A percentile compares a stretch with the other conserved stretches of the same genome.
These are phyloP conservation scores for Plasmodium malariae DNA, from an alignment of 169 alveolate genomes.

Conservation along the genomic window DNA sequence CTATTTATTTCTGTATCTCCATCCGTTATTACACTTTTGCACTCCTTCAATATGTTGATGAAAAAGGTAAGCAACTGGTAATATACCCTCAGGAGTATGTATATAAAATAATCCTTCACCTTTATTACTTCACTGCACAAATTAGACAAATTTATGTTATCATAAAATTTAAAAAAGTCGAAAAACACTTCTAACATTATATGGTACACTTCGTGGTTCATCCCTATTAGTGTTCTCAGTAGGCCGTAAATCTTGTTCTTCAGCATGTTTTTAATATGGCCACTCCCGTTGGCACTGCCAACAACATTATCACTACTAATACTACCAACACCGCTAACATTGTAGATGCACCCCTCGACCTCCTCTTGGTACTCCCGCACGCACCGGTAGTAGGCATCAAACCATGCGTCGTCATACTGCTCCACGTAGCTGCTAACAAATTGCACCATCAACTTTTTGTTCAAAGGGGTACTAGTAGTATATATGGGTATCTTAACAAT, in stretches of 20 bases:
- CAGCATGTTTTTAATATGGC: background rate
- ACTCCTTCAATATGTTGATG: conserved; percentile 23
- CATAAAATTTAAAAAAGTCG: conserved; percentile 37
- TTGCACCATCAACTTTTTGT: conserved; percentile 37
- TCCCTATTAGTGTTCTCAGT: background rate
- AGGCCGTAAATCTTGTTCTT: conserved; percentile 7
- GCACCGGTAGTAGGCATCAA: conserved; percentile 18
- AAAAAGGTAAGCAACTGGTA: conserved; percentile 26
- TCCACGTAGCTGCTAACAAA: conserved; percentile 4
- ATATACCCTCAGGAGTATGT: conserved; percentile 12
- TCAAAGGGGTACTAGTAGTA: background rate
- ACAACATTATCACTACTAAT: background rate
- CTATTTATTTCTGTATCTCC: conserved; percentile 16
- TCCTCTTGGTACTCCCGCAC: background rate
- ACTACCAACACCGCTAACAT: background rate
- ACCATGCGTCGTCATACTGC: conserved; percentile 56
- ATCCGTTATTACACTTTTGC: background rate
- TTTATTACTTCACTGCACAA: conserved; percentile 20
- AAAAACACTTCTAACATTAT: conserved; percentile 19
- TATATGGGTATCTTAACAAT: conserved; percentile 36
- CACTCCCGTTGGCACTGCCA: background rate
- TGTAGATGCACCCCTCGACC: background rate
- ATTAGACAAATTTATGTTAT: conserved; percentile 10
- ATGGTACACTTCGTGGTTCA: conserved; percentile 42
- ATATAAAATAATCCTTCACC: conserved; percentile 43